Evolutionary conservation across 768 basidiomycete genomes (phyloP), one percentile per base, ranked within the genome.

Genomic region (Fibroporia radiculosa): DNA sequence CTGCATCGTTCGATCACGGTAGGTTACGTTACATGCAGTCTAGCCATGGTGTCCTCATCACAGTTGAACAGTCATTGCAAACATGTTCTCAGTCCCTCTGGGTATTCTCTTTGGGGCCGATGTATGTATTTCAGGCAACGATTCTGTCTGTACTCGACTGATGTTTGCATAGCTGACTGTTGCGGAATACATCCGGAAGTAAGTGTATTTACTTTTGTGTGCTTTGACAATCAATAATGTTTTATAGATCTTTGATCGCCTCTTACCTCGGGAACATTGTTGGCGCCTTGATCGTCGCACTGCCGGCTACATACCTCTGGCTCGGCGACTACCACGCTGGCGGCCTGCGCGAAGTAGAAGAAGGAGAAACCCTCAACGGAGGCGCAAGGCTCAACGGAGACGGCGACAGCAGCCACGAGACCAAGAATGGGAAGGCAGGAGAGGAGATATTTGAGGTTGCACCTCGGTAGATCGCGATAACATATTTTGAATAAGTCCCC

Each of bases 81-180:
- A 86, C 57, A 85, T 86, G 84, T 85, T 79, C 59, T 83, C 77
- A 3, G 63, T 86, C 6, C 81, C 82, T 0, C 59, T 85, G 28
- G 72, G 81, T 7, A 84, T 86, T 26, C 78, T 85, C 73, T 78
- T 84, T 54, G 73, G 78, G 19, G 78, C 81, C 22, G 62, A 76
- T 40, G 82, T 83, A 58, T 53, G 78, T 62, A 27, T 33, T 22
- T 26, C 27, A 10, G 25, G 20, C 24, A 5, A 41, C 18, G n/a
- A 25, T 38, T 27, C 23, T 45, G 34, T 13, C 28, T 16, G 25
- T 35, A 24, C 22, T 6, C 14, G 1, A 32, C 2, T 19, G 4
- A 47, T 45, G 18, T 29, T 18, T 27, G 45, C 40, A 18, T 48
- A 79, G 76, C 55, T 80, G 39, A 72, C 76, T 4, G 63, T 65